A percentile compares a stretch with the other conserved stretches of the same genome.
These are phyloP conservation scores for Lotus japonicus DNA, from an alignment of 306 rosid species.

Conservation along the genomic window DNA sequence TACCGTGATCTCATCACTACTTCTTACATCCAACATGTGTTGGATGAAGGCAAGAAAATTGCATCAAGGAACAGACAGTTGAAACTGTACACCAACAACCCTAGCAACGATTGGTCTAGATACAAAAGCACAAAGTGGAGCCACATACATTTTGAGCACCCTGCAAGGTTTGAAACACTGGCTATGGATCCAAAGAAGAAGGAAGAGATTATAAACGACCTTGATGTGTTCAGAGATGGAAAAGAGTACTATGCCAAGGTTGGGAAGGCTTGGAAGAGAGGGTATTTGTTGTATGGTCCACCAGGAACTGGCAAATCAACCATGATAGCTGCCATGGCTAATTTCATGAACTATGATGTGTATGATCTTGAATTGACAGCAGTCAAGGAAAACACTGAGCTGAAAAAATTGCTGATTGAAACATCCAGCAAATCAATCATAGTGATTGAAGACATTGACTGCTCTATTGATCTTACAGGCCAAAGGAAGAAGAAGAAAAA, in stretches of 20 bases:
- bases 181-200: slow-evolving; percentile 54
- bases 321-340: slow-evolving; percentile 60
- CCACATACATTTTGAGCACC: slow-evolving; percentile 48
- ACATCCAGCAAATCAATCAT: slow-evolving; percentile 31
- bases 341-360: slow-evolving; percentile 49
- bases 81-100: slow-evolving; percentile 40
- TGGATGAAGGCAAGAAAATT: slow-evolving; percentile 17
- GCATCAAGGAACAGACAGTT: slow-evolving; percentile 15
- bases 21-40: slow-evolving; percentile 32
- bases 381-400: slow-evolving; percentile 40
- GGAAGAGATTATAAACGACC: slow-evolving; percentile 32
- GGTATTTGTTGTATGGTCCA: slow-evolving; percentile 48
- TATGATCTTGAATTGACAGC: slow-evolving; percentile 54
- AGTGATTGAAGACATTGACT: slow-evolving; percentile 59
- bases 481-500: slow-evolving; percentile 34
- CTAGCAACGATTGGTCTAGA: not conserved
- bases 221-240: slow-evolving; percentile 28
- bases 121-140: slow-evolving; percentile 37
- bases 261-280: slow-evolving; percentile 63
- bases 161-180: slow-evolving; percentile 36
- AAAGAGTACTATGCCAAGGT: slow-evolving; percentile 43
- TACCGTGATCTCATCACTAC: slow-evolving; percentile 25
- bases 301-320: slow-evolving; percentile 61
- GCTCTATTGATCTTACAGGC: slow-evolving; percentile 54
- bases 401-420: slow-evolving; percentile 36